Evolutionary conservation across 106 monocot genomes (phyloP), one percentile per base, ranked within the genome.

Genomic region (Platanthera zijinensis): DNA sequence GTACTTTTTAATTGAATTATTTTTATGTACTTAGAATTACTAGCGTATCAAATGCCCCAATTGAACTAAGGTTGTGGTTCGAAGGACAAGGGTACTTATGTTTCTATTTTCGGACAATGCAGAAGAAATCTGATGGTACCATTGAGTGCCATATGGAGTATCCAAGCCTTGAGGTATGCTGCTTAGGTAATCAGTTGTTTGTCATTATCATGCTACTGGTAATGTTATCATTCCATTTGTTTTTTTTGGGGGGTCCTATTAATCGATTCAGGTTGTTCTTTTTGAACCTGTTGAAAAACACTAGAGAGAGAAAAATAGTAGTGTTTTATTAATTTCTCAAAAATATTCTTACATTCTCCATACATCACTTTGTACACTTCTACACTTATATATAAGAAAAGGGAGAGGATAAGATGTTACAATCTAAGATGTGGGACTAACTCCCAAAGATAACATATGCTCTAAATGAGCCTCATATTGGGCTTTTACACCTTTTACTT

Each of bases 151-250:
- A 78, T 67, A 50, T 86, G 25, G 82, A 77, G 49, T 91, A 82
- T 86, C 84, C 86, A 77, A 91, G 86, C 77, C 73, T 91, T 53
- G 73, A 91, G 91, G 91, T 88, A 84, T 25, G 32, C 53, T 46
- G 48, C 48, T 47, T 70, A 70, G 15, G 8, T 48, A 15, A n/a
- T 70, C 15, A 70, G 48, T 1, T 12, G 12, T 68, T 68, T 39
- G 12, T 48, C 7, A 10, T 68, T 70, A 66, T 66, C 32, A 3
- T 66, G 59, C 12, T 62, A 62, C 62, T 21, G 28, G 66, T 19
- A 12, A 32, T 39, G 39, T 39, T 39, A 39, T 39, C 39, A 39
- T 66, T 66, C 30, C 32, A 66, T 25, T 12, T 0, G 5, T 7
- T 11, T 66, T 13, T 32, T 66, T 32, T 66, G 0, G 2, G 39